These are phyloP conservation scores for Ustilago vetiveriae DNA, from an alignment of 1,284 basidiomycete species.

Conservation along the genomic window DNA sequence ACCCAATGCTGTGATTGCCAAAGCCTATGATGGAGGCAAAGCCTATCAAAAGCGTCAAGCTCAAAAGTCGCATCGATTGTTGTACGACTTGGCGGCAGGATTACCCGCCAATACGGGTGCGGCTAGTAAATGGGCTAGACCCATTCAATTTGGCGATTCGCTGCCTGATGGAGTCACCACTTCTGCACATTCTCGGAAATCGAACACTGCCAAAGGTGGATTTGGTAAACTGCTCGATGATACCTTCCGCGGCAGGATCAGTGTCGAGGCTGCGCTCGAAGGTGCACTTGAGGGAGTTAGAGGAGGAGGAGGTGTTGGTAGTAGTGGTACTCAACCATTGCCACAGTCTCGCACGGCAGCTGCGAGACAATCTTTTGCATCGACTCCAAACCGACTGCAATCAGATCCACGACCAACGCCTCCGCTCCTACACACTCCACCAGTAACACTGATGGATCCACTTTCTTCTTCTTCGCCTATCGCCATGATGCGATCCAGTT, in stretches of 20 bases:
- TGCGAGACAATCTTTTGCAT: not conserved
- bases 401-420: not conserved
- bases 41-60: constrained; percentile 25
- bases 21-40: constrained; percentile 51
- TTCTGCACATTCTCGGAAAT: not conserved
- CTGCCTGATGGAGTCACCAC: constrained; percentile 22
- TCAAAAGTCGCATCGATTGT: constrained; percentile 43
- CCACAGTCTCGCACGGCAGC: constrained; percentile 2
- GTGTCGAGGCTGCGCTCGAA: constrained; percentile 47
- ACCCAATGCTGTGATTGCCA: constrained; percentile 43
- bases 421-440: not conserved
- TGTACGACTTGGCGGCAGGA: constrained; percentile 60
- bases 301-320: too few species aligned
- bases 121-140: constrained; percentile 63
- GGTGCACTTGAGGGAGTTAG: constrained; percentile 30
- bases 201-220: constrained; percentile 13
- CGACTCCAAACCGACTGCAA: too few species aligned
- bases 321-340: constrained; percentile 2
- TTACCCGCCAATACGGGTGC: constrained; percentile 59
- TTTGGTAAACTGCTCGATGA: constrained; percentile 47
- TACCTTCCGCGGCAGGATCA: constrained; percentile 49
- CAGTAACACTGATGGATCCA: constrained; percentile 6
- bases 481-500: constrained; percentile 4
- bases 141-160: constrained; percentile 59
- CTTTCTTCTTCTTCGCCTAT: constrained; percentile 9